These are phyloP conservation scores for Rhizopogon vinicolor DNA, from an alignment of 768 basidiomycete genomes.

Conservation along the genomic window DNA sequence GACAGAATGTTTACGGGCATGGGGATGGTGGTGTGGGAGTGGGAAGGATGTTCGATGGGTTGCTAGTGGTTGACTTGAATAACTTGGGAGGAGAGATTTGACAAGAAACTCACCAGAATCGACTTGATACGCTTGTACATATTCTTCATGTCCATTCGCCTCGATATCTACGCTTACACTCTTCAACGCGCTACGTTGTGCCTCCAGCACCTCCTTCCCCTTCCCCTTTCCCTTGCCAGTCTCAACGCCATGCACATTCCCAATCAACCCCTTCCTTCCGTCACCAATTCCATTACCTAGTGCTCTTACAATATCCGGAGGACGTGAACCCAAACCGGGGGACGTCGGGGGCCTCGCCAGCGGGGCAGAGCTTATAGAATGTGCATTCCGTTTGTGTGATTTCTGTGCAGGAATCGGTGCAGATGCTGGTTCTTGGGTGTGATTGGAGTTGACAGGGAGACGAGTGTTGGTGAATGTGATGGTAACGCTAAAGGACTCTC, in stretches of 20 bases:
- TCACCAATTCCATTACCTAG: conserved; percentile 28
- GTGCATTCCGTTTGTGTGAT: conserved; percentile 65
- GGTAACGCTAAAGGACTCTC: conserved; percentile 80
- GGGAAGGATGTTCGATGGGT: conserved; percentile 48
- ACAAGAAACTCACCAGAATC: conserved; percentile 12
- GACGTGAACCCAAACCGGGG: conserved; percentile 53
- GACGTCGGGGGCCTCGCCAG: conserved; percentile 80
- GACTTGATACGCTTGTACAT: conserved; percentile 27
- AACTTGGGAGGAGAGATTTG: background rate
- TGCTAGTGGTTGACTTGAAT: conserved; percentile 23
- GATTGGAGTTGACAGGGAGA: conserved; percentile 37
- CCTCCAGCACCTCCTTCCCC: conserved; percentile 47
- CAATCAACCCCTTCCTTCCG: conserved; percentile 52
- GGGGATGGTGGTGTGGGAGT: conserved; percentile 61
- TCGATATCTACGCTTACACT: conserved; percentile 17
- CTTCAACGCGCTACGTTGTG: conserved; percentile 46
- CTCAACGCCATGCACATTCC: conserved; percentile 26
- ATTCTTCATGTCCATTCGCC: conserved; percentile 12
- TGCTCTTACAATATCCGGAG: conserved; percentile 16
- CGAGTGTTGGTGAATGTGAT: conserved; percentile 86
- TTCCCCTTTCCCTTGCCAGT: conserved; percentile 14
- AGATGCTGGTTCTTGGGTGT: conserved; percentile 10
- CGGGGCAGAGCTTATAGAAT: conserved; percentile 81
- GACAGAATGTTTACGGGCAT: conserved; percentile 72
- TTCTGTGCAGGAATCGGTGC: conserved; percentile 14